A percentile compares a stretch with the other conserved stretches of the same genome.
Conservation (phyloP, 768 basidiomycete species). For the Jaapia argillacea region DNA sequence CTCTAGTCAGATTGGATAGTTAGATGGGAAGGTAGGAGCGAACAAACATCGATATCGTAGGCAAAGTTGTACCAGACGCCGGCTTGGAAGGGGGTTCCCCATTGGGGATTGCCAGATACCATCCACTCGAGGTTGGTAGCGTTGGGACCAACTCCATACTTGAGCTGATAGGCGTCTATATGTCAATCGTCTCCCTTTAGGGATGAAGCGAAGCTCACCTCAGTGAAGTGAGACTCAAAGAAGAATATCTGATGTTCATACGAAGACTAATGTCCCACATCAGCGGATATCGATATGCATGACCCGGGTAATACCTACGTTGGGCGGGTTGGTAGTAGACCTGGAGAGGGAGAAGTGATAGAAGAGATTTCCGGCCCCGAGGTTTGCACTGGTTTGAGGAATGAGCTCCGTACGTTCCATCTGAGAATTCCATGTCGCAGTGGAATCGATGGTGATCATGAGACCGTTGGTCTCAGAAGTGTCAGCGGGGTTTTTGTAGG, state of each 20-base stretch:
- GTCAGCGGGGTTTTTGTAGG: constrained; percentile 51
- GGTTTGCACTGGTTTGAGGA: constrained; percentile 36
- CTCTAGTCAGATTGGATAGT: constrained; percentile 17
- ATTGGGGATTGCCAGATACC: constrained; percentile 33
- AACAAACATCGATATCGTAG: constrained; percentile 55
- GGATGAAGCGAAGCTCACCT: constrained; percentile 27
- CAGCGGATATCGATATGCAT: too few species aligned
- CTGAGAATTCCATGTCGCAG: constrained; percentile 46
- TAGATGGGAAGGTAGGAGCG: too few species aligned
- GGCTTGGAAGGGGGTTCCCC: constrained; percentile 39
- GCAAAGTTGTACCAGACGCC: constrained; percentile 58
- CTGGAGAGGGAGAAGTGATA: constrained; percentile 54
- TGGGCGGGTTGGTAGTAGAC: constrained; percentile 37
- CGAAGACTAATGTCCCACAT: too few species aligned
- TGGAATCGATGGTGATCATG: constrained; percentile 42
- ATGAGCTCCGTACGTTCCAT: constrained; percentile 31
- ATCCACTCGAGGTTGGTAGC: constrained; percentile 42
- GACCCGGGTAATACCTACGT: too few species aligned
- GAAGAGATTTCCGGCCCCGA: constrained; percentile 47
- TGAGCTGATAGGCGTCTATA: too few species aligned
- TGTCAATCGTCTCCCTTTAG: too few species aligned
- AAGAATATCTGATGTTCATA: constrained; percentile 51
- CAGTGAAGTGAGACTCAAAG: constrained; percentile 54
- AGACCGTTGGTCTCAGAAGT: constrained; percentile 40
- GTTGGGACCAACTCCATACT: constrained; percentile 41